phyloP scores from a whole-genome alignment of 805 yeast species.

The Cyberlindnera nakhonratchasimensis region DNA sequence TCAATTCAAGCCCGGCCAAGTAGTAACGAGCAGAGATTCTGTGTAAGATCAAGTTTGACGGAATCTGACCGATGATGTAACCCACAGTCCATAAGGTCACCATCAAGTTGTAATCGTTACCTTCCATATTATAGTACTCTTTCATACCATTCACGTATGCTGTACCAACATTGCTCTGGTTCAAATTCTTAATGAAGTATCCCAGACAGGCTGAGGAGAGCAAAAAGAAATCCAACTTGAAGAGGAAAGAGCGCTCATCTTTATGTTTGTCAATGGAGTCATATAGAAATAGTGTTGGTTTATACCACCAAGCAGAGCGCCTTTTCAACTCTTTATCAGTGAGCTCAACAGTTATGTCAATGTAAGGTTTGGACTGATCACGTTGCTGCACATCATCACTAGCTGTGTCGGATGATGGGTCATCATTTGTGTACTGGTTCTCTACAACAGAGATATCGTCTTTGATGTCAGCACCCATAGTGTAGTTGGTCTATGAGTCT shows the following conservation, averaged over 20 bases:
- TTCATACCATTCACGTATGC: constrained; percentile 48
- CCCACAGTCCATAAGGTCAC: constrained; percentile 47
- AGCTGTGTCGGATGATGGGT: no score
- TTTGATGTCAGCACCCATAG: no score
- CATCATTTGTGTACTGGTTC: no score
- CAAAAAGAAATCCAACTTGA: constrained; percentile 38
- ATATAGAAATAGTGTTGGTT: constrained; percentile 21
- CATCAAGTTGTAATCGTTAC: constrained; percentile 42
- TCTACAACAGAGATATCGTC: no score
- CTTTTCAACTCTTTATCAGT: constrained; percentile 13
- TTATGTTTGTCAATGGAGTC: constrained; percentile 36
- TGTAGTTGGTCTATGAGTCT: no score
- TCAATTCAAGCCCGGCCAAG: constrained; percentile 40
- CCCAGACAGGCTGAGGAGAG: constrained; percentile 42
- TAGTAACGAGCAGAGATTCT: constrained; percentile 42
- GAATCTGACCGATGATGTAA: constrained; percentile 48
- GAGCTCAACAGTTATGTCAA: constrained; percentile 14
- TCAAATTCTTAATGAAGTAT: constrained; percentile 43
- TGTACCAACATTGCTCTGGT: constrained; percentile 40
- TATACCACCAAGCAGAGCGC: constrained; percentile 14
- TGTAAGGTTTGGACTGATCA: constrained; percentile 15
- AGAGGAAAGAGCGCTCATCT: constrained; percentile 32
- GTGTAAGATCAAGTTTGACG: constrained; percentile 41
- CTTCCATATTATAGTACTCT: constrained; percentile 39
- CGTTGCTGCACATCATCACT: background rate